Conservation (phyloP, 2,329 filamentous ascomycete genomes). For the Elsinoe australis region DNA sequence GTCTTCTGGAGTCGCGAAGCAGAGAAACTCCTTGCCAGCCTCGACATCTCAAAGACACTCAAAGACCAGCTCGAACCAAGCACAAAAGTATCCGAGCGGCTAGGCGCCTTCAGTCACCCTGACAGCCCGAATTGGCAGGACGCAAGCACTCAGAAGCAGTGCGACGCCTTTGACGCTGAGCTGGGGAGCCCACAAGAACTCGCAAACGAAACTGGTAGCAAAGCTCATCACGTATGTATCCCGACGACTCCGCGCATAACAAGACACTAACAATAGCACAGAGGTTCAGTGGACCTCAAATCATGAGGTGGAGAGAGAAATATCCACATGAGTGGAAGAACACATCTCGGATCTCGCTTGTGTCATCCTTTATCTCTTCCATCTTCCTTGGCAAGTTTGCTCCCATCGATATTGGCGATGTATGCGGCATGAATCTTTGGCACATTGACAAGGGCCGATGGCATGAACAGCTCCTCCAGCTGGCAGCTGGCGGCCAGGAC, state of each 20-base stretch:
- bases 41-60: conserved; percentile 56
- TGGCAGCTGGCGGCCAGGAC: conserved; percentile 61
- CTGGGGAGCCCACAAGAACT: conserved; percentile 61
- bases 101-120: conserved; percentile 67
- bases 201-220: conserved; percentile 77
- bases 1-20: conserved; percentile 80
- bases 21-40: conserved; percentile 51
- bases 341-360: conserved; percentile 80
- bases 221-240: conserved; percentile 78
- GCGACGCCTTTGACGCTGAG: conserved; percentile 72
- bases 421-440: conserved; percentile 95
- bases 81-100: conserved; percentile 32
- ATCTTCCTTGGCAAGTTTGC: conserved; percentile 78
- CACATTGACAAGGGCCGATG: conserved; percentile 69
- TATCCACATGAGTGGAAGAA: conserved; percentile 72
- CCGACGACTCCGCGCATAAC: not conserved
- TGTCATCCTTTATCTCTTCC: conserved; percentile 91
- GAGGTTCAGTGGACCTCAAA: conserved; percentile 97
- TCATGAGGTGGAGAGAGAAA: conserved; percentile 75
- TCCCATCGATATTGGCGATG: conserved; percentile 87
- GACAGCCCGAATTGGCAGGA: conserved; percentile 98
- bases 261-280: conserved; percentile 31
- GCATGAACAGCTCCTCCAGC: conserved; percentile 65
- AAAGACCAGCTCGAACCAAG: conserved; percentile 59
- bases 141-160: conserved; percentile 85